These are phyloP conservation scores for Malassezia brasiliensis DNA, from an alignment of 1,284 basidiomycete species.

Conservation along the genomic window DNA sequence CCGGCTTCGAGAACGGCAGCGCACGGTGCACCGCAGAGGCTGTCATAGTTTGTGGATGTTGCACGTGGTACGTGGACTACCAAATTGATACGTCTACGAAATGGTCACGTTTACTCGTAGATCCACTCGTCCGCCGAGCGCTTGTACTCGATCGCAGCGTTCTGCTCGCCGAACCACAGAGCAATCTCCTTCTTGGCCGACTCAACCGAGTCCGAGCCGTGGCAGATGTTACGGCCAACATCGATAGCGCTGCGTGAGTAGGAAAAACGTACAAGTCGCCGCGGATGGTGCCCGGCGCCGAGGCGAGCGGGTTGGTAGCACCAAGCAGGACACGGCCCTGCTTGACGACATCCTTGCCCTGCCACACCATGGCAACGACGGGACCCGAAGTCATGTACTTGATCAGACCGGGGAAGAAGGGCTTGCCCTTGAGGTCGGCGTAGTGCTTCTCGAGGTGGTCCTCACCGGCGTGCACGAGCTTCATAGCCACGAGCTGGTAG, in stretches of 20 bases:
- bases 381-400: conserved; percentile 71
- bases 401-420: conserved; percentile 47
- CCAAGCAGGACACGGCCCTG: conserved; percentile 82
- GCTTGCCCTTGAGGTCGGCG: conserved; percentile 48
- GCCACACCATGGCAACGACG: conserved; percentile 92
- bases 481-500: conserved; percentile 22
- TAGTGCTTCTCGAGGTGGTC: conserved; percentile 49
- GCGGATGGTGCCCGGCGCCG: conserved; percentile 55
- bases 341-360: conserved; percentile 62
- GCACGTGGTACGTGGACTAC: no score
- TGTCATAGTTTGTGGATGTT: not conserved
- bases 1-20: not conserved
- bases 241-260: conserved; percentile 58
- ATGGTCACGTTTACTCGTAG: conserved; percentile 33
- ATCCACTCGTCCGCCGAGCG: conserved; percentile 42
- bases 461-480: conserved; percentile 17
- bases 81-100: no score
- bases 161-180: conserved; percentile 48
- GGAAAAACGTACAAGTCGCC: conserved; percentile 22
- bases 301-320: conserved; percentile 89
- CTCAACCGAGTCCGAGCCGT: conserved; percentile 66
- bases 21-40: not conserved
- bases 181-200: conserved; percentile 46
- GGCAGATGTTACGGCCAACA: conserved; percentile 57
- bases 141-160: conserved; percentile 39